These are phyloP conservation scores for Viridothelium virens DNA, from an alignment of 495 filamentous ascomycete genomes.

Conservation along the genomic window DNA sequence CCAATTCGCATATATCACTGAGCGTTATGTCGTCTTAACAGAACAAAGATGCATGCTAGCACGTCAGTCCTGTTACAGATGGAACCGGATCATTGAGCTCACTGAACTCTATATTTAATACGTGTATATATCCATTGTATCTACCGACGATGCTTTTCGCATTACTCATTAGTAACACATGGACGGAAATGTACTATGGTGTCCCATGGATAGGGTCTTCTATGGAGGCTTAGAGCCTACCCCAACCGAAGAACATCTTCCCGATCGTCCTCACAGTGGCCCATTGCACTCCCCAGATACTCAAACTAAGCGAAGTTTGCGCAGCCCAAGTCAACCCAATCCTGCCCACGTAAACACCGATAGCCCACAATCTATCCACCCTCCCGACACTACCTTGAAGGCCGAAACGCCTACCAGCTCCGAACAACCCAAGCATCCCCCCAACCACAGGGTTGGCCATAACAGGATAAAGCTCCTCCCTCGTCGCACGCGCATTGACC, in stretches of 20 bases:
- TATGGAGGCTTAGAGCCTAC: neutral
- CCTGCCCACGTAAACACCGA: neutral
- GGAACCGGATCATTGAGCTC: no score
- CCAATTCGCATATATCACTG: no score
- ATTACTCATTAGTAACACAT: no score
- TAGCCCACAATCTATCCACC: neutral
- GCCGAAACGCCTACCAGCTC: neutral
- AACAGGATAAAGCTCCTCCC: neutral
- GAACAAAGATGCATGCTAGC: no score
- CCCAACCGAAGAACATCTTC: slow-evolving; percentile 3
- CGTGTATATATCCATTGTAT: no score
- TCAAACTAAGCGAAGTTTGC: neutral
- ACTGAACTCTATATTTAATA: no score
- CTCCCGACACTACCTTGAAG: neutral
- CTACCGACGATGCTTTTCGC: no score
- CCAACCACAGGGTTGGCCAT: neutral
- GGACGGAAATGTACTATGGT: no score
- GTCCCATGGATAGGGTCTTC: no score
- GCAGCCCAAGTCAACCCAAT: neutral
- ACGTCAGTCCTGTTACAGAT: no score
- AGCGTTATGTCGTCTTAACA: no score
- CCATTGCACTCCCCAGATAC: neutral
- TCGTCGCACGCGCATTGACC: neutral
- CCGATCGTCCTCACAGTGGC: neutral
- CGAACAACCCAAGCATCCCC: neutral